Percentiles rank a stretch among this genome's conserved stretches.
Evolutionary conservation across 1,284 basidiomycete species (phyloP).

Genomic region (Puccinia polysora): DNA sequence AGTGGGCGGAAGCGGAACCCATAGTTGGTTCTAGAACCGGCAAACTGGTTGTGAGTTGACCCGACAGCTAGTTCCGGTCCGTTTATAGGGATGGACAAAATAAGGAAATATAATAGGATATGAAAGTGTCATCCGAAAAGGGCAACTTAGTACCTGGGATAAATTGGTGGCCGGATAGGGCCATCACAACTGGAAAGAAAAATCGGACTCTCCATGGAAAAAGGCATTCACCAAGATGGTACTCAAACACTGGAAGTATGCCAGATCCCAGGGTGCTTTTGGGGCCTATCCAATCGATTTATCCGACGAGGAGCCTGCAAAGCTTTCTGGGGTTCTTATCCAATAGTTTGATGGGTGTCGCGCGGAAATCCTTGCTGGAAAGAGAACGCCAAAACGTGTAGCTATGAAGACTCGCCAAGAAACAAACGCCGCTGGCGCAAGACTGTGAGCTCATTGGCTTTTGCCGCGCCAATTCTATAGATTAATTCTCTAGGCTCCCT

Average conservation of each 20-base stretch:
- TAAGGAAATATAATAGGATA: no score
- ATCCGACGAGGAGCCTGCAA: not conserved
- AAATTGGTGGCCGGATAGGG: no score
- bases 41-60: no score
- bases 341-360: not conserved
- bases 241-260: not conserved
- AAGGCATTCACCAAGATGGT: not conserved
- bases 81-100: no score
- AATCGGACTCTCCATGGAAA: not conserved
- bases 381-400: not conserved
- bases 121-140: no score
- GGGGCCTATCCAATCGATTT: not conserved
- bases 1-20: no score
- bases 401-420: not conserved
- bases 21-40: no score
- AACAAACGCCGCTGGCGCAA: not conserved
- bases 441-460: not conserved
- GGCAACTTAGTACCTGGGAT: no score
- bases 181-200: no score
- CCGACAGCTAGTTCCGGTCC: no score
- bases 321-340: not conserved
- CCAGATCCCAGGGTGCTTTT: not conserved
- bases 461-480: no score
- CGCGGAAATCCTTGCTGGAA: not conserved
- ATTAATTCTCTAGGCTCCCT: not conserved